Base-by-base conservation (phyloP, 306 rosid genomes). In the Cicer yamashitae region DNA sequence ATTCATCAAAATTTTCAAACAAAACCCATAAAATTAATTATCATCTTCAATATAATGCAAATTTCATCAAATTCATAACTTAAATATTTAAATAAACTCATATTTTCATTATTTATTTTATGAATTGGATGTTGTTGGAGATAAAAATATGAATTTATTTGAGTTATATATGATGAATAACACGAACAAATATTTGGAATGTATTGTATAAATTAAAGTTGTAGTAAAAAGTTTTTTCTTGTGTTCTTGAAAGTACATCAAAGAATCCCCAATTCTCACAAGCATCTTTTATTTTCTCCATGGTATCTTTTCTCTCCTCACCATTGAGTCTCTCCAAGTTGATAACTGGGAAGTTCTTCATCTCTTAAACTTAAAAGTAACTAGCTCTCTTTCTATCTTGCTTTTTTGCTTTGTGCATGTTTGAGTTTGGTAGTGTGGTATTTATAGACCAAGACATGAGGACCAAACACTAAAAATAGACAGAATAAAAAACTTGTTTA, bases 191-290 rank as follows among this genome's bases (percentile, higher is more conserved):
- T 25, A 40, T 25, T 25, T 25, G 34, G 34, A 56, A 57, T 57
- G 39, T 57, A 57, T 57, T 57, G 82, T 64, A 46, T 37, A 72
- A 57, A 71, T 38, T 6, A 71, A 79, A 8, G 71, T 59, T 30
- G 7, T 1, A 65, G 20, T 6, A 63, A 10, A 52, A 41, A 50
- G 8, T 7, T 40, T 12, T 6, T 25, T 10, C 5, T n/a, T 47
- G 20, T 25, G 15, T 64, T 53, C 14, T 53, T 67, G 17, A 41
- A 44, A 44, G 9, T 83, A 94, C 98, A 97, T 94, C 96, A 75
- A 94, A 91, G 88, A 94, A 94, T 41, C 97, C 98, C 98, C 97
- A 93, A 82, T 91, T 91, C 68, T 93, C 97, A 79, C 98, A 93
- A 48, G 97, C 96, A 65, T 94, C 94, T 37, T 88, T 94, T 82